phyloP scores from a whole-genome alignment of 331 rosid species.

The Erythrophleum ivorense region DNA sequence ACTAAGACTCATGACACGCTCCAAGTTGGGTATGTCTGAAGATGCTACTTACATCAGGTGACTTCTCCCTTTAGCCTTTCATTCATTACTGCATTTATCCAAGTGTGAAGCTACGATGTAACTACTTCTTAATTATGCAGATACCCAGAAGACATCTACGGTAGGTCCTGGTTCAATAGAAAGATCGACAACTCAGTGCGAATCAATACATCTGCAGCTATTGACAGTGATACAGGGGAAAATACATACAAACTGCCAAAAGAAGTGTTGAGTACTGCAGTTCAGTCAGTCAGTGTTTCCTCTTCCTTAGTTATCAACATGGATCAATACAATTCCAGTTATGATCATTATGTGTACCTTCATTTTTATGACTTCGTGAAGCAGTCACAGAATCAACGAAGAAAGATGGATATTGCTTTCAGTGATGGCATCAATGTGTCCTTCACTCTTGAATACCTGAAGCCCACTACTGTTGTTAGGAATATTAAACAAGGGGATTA shows the following conservation, averaged over 20 bases:
- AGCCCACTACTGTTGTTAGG: neutral
- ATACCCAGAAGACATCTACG: neutral
- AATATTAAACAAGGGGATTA: neutral
- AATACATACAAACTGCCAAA: slow-evolving; percentile 1
- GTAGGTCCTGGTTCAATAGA: neutral
- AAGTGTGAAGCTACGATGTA: neutral
- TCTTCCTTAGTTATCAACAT: neutral
- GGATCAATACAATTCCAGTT: fast-evolving
- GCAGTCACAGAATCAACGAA: neutral
- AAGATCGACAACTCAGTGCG: neutral
- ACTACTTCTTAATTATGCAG: neutral
- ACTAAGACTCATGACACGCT: neutral
- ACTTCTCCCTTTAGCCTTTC: neutral
- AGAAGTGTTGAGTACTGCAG: neutral
- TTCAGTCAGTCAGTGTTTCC: neutral
- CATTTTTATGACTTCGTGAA: slow-evolving; percentile 43
- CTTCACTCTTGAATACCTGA: neutral
- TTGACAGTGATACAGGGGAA: neutral
- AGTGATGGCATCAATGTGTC: neutral
- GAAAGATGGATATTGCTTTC: slow-evolving; percentile 13
- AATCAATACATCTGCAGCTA: neutral
- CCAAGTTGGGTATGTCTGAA: neutral
- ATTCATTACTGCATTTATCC: neutral
- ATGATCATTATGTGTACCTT: slow-evolving; percentile 17
- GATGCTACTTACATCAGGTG: neutral